A percentile compares a stretch with the other conserved stretches of the same genome.
Evolutionary conservation across 148 eudicot species (phyloP).

Genomic region (Camellia granthamiana): DNA sequence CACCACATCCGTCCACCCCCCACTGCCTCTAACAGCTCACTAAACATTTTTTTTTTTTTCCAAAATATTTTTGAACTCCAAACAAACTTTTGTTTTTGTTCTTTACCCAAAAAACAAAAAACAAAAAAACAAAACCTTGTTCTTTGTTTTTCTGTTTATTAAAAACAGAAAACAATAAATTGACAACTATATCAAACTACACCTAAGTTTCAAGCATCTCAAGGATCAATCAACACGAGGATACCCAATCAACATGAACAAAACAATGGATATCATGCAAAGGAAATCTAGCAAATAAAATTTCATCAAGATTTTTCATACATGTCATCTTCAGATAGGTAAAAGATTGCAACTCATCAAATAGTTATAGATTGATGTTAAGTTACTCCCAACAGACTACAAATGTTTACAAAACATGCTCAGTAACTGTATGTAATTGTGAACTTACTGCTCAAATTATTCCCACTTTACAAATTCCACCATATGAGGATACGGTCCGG

Average conservation of each 20-base stretch:
- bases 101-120: no score
- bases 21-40: no score
- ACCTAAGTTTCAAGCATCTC: not conserved
- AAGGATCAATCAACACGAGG: not conserved
- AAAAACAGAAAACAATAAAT: no score
- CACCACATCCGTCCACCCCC: no score
- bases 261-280: not conserved
- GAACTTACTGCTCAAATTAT: not conserved
- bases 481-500: slow-evolving; percentile 13
- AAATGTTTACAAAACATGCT: not conserved
- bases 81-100: no score
- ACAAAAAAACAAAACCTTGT: no score
- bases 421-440: not conserved
- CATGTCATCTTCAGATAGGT: not conserved
- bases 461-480: slow-evolving; percentile 1
- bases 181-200: no score
- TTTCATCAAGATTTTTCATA: not conserved
- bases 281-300: not conserved
- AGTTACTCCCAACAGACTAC: not conserved
- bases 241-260: not conserved
- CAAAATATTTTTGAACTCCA: no score
- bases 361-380: not conserved
- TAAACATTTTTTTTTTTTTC: no score
- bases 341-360: not conserved
- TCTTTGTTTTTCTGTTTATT: no score